These are phyloP conservation scores for Fusarium pininemorale DNA, from an alignment of 2,329 filamentous ascomycete species.

Conservation along the genomic window DNA sequence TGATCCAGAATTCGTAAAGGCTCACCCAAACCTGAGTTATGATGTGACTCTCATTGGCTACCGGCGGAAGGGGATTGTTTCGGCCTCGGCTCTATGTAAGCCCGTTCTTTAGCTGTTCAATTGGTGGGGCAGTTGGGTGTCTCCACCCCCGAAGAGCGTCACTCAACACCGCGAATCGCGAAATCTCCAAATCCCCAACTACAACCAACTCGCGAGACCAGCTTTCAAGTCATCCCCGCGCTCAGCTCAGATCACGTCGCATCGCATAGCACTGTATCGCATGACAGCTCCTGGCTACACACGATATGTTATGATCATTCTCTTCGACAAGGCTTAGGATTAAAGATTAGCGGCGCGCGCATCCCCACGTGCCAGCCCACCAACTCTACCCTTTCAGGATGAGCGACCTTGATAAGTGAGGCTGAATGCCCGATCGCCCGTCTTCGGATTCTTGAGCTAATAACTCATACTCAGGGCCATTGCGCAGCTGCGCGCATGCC, in stretches of 20 bases:
- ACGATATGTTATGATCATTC: constrained; percentile 42
- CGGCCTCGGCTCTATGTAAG: constrained; percentile 24
- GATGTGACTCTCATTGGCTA: constrained; percentile 37
- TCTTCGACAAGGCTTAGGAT: constrained; percentile 5
- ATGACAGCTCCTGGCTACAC: neutral
- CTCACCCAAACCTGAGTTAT: constrained; percentile 35
- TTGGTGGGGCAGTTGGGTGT: constrained; percentile 11
- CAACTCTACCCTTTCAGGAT: constrained; percentile 58
- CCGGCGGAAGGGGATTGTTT: constrained; percentile 4
- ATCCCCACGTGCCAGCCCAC: constrained; percentile 32
- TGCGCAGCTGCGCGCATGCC: constrained; percentile 92
- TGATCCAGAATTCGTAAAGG: constrained; percentile 37
- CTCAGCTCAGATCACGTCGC: neutral
- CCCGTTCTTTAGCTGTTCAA: constrained; percentile 4
- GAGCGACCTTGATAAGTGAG: constrained; percentile 93
- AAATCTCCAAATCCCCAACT: constrained; percentile 31
- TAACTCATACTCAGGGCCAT: constrained; percentile 73
- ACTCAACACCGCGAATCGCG: constrained; percentile 23
- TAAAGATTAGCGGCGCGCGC: constrained; percentile 33
- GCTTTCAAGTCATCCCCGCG: neutral
- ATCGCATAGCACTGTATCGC: neutral
- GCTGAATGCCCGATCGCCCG: constrained; percentile 1
- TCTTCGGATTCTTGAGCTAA: constrained; percentile 21
- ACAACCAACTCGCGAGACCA: constrained; percentile 15
- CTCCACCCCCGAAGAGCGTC: constrained; percentile 17